phyloP scores from a whole-genome alignment of 371 early-diverging fungal species.

The Parasitella parasitica region DNA sequence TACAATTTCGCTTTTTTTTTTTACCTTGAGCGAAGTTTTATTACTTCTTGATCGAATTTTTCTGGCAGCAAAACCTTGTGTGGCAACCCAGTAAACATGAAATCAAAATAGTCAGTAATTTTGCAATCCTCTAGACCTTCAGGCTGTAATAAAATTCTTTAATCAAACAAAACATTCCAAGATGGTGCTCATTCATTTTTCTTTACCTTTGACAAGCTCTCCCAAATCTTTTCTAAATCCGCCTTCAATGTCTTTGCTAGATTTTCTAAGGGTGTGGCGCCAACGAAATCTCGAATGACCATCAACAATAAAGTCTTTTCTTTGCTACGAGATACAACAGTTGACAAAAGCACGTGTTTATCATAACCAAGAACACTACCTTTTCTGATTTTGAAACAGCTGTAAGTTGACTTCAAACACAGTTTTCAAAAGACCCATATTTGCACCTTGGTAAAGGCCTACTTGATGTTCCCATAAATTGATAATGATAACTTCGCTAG shows the following conservation, averaged over 20 bases:
- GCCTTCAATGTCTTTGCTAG: constrained; percentile 76
- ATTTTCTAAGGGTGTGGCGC: constrained; percentile 82
- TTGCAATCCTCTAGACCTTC: constrained; percentile 75
- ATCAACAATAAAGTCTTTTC: constrained; percentile 91
- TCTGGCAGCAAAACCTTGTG: constrained; percentile 89
- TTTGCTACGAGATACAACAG: constrained; percentile 34
- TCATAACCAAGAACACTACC: constrained; percentile 22
- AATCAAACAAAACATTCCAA: background rate
- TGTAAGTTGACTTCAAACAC: constrained; percentile 98
- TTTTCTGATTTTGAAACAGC: constrained; percentile 82
- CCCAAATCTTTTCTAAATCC: constrained; percentile 93
- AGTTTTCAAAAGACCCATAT: constrained; percentile 97
- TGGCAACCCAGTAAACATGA: constrained; percentile 88
- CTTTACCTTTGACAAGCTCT: constrained; percentile 74
- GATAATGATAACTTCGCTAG: constrained; percentile 92
- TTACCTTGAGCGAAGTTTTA: constrained; percentile 69
- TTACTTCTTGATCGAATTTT: constrained; percentile 77
- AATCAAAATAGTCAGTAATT: constrained; percentile 91
- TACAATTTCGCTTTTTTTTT: too few relatives aligned
- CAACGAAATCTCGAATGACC: constrained; percentile 95
- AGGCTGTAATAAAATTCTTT: constrained; percentile 50
- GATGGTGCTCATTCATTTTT: background rate
- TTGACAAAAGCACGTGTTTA: background rate
- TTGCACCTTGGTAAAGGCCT: constrained; percentile 98
- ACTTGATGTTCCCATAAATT: constrained; percentile 98